Conservation (phyloP, 2,329 filamentous ascomycete species). For the Emericellopsis cladophorae region DNA sequence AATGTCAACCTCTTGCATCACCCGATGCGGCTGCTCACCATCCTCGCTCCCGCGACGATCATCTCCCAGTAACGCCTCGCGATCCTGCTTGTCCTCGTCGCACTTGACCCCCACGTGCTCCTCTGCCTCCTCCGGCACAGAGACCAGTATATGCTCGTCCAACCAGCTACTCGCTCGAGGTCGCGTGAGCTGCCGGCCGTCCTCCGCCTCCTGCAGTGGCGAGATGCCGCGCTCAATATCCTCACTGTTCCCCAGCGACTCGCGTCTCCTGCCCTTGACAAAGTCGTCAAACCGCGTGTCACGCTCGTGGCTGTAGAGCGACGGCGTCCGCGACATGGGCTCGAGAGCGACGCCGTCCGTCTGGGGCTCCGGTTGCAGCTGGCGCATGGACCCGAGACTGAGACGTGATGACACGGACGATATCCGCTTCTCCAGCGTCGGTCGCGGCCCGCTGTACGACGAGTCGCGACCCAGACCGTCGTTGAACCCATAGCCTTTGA, state of each 20-base stretch:
- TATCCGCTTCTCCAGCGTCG: slow-evolving; percentile 13
- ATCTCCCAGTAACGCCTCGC: slow-evolving; percentile 15
- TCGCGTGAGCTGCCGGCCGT: neutral
- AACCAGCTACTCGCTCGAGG: slow-evolving; percentile 14
- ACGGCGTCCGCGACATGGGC: neutral
- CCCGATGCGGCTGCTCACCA: slow-evolving; percentile 8
- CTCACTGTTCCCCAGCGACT: neutral
- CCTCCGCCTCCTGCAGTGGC: neutral
- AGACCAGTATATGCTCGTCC: slow-evolving; percentile 22
- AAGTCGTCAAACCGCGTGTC: slow-evolving; percentile 35
- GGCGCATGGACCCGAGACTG: slow-evolving; percentile 16
- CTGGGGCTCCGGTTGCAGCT: slow-evolving; percentile 1
- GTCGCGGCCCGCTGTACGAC: slow-evolving; percentile 10
- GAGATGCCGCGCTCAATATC: neutral
- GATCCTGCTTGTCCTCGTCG: slow-evolving; percentile 6
- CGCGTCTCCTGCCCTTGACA: slow-evolving; percentile 13
- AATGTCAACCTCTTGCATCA: slow-evolving; percentile 13
- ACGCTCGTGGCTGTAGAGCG: slow-evolving; percentile 28
- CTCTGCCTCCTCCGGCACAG: slow-evolving; percentile 25
- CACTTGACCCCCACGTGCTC: slow-evolving; percentile 1
- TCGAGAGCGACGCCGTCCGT: slow-evolving; percentile 1
- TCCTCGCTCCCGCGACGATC: slow-evolving; percentile 8
- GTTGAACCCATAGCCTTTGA: slow-evolving; percentile 34
- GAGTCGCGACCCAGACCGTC: slow-evolving; percentile 15
- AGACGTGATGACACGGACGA: slow-evolving; percentile 13